Conservation (phyloP, 805 yeast genomes). For the Metschnikowia dekortorum region DNA sequence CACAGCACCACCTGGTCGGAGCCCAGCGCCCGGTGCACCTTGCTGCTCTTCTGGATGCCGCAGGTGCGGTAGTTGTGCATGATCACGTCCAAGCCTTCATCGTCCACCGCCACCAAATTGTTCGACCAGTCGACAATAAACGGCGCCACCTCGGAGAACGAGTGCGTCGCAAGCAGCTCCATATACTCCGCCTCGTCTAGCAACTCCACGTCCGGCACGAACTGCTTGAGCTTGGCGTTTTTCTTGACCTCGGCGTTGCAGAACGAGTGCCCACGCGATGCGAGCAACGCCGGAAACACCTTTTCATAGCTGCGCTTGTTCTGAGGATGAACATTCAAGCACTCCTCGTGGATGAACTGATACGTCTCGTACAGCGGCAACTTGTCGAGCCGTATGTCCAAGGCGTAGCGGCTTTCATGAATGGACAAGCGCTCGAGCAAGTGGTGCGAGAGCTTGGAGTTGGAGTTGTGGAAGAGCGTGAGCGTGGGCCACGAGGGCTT, state of each 20-base stretch:
- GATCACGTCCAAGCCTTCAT: conserved; percentile 39
- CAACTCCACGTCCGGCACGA: conserved; percentile 18
- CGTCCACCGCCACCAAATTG: conserved; percentile 49
- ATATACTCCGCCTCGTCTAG: conserved; percentile 10
- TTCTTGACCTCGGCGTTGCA: conserved; percentile 16
- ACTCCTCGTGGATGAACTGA: conserved; percentile 18
- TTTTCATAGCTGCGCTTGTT: conserved; percentile 18
- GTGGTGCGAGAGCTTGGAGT: conserved; percentile 23
- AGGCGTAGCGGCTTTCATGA: conserved; percentile 18
- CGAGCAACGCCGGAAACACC: conserved; percentile 18
- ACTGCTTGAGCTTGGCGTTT: conserved; percentile 15
- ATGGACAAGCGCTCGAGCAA: conserved; percentile 22
- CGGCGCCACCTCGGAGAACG: conserved; percentile 16
- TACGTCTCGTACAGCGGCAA: conserved; percentile 18
- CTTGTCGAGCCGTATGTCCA: conserved; percentile 18
- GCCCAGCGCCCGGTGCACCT: conserved; percentile 11
- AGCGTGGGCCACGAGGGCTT: conserved; percentile 17
- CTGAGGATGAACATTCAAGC: conserved; percentile 19
- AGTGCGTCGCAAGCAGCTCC: conserved; percentile 11
- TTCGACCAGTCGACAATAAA: conserved; percentile 60
- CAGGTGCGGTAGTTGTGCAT: conserved; percentile 32
- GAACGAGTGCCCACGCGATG: conserved; percentile 15
- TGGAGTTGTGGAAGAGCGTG: conserved; percentile 29
- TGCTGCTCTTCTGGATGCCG: conserved; percentile 17
- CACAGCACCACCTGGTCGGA: conserved; percentile 7